Evolutionary conservation across 73 alveolate species (phyloP).

Genomic region (Symbiodinium pilosum): DNA sequence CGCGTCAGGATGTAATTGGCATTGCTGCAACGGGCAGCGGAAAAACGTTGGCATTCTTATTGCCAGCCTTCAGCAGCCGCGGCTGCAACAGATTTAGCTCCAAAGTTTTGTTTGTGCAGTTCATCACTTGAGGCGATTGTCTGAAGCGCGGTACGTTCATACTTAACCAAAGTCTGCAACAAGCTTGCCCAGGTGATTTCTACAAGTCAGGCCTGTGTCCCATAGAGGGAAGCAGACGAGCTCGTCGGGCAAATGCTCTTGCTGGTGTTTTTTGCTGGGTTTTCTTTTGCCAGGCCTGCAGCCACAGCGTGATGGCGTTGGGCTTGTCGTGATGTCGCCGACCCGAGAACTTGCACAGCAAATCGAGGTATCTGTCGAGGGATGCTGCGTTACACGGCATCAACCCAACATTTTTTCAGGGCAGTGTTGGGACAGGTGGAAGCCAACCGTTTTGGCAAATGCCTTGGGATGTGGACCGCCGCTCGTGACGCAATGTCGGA

Average conservation of each 20-base stretch:
- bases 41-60: slow-evolving; percentile 97
- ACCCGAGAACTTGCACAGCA: slow-evolving; percentile 97
- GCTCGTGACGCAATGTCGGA: neutral
- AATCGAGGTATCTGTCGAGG: slow-evolving; percentile 93
- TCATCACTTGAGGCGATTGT: too few relatives aligned
- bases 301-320: slow-evolving; percentile 96
- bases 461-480: slow-evolving; percentile 47
- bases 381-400: too few relatives aligned
- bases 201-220: neutral
- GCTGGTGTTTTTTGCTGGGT: neutral
- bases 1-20: slow-evolving; percentile 96
- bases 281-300: slow-evolving; percentile 26
- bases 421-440: slow-evolving; percentile 41
- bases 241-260: neutral
- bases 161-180: too few relatives aligned
- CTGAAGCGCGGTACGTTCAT: too few relatives aligned
- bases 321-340: slow-evolving; percentile 97
- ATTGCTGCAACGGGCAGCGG: slow-evolving; percentile 97
- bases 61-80: slow-evolving; percentile 96
- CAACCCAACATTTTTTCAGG: neutral
- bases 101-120: too few relatives aligned
- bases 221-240: too few relatives aligned
- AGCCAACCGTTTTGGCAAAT: slow-evolving; percentile 96
- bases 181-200: neutral
- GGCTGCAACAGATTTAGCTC: slow-evolving; percentile 62